Evolutionary conservation across 164 flowering plant species (phyloP), one percentile per base, ranked within the genome.

Genomic region (Brasenia schreberi): DNA sequence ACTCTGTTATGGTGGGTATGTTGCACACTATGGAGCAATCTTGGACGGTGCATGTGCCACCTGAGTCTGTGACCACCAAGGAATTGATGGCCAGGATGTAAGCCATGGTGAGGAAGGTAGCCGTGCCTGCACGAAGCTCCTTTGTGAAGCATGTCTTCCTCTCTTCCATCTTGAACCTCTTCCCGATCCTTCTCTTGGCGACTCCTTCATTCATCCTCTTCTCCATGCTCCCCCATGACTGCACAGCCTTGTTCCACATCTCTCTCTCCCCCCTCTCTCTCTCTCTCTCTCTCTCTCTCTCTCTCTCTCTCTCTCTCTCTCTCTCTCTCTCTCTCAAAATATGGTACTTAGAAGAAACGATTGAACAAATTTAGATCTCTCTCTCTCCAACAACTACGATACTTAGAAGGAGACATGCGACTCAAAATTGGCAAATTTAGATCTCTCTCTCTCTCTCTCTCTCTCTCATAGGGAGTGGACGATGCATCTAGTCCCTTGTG

Each of bases 41-140:
- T 17, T 82, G 43, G 64, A 67, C 18, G n/a, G 93, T 78, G 79
- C 96, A 92, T 0, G 83, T 80, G 4, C 80, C 94, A 23, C 98
- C 98, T 43, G 96, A 92, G 74, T 83, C 94, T 5, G 89, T 64
- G 7, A 92, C 70, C 67, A 86, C 83, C 73, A 85, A 87, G 71
- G 98, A 92, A 64, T 92, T 92, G 65, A 88, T 89, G 23, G 88
- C 77, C 72, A 92, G 84, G 71, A 92, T 88, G 67, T 88, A 89
- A 5, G 90, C 94, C 98, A 89, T 92, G 53, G 98, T 87, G 67
- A 89, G 82, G 68, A 87, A 92, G 2, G 96, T 92, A 69, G 98
- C 92, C 0, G 90, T 84, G 44, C 81, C 96, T 0, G 96, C 92
- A 0, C 90, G 84, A n/a, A 92, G 66, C 65, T 87, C 95, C 43